phyloP scores from a whole-genome alignment of 768 basidiomycete genomes.

The Tulasnella sp. region DNA sequence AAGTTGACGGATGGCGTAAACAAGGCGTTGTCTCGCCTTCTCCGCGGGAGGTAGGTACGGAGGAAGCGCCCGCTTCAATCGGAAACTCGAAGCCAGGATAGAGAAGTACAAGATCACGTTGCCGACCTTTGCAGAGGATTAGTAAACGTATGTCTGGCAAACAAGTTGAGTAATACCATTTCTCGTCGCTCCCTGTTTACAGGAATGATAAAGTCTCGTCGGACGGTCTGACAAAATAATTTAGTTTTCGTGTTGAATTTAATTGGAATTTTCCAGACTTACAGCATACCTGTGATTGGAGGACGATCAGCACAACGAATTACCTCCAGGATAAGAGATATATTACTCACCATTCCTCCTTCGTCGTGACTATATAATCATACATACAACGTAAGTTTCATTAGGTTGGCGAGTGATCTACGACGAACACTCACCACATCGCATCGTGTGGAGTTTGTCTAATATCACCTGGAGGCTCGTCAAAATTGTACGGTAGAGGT shows the following conservation, averaged over 20 bases:
- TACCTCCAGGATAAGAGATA: slow-evolving; percentile 9
- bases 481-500: slow-evolving; percentile 77
- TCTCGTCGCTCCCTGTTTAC: slow-evolving; percentile 86
- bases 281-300: slow-evolving; percentile 62
- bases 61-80: slow-evolving; percentile 87
- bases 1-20: slow-evolving; percentile 74
- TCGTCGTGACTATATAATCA: slow-evolving; percentile 62
- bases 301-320: slow-evolving; percentile 16
- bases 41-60: slow-evolving; percentile 95
- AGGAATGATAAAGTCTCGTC: slow-evolving; percentile 83
- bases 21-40: slow-evolving; percentile 72
- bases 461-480: slow-evolving; percentile 80
- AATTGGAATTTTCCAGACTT: slow-evolving; percentile 35
- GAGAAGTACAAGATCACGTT: slow-evolving; percentile 91
- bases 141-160: neutral
- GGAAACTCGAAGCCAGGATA: slow-evolving; percentile 70
- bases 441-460: slow-evolving; percentile 90
- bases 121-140: slow-evolving; percentile 54
- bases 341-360: slow-evolving; percentile 78
- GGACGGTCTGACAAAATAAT: slow-evolving; percentile 56
- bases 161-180: slow-evolving; percentile 45
- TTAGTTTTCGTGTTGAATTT: neutral
- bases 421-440: slow-evolving; percentile 47
- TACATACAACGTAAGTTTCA: neutral
- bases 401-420: neutral